Evolutionary conservation across 2,329 filamentous ascomycete genomes (phyloP).

Genomic region (Zymoseptoria passerinii): DNA sequence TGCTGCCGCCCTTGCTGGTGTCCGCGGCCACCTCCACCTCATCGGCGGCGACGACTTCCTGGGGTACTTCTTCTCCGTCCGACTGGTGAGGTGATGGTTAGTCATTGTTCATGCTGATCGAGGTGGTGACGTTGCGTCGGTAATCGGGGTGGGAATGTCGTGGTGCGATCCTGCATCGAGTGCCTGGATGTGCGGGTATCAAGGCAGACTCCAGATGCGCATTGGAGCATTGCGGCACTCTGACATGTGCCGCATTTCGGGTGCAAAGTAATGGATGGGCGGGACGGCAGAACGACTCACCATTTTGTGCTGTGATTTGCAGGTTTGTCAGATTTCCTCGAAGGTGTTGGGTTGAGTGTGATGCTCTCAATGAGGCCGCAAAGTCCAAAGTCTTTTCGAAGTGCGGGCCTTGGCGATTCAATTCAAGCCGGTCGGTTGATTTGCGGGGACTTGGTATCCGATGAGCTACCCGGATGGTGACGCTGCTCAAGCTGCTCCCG

Average conservation of each 20-base stretch:
- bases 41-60: conserved; percentile 61
- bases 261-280: neutral
- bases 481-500: neutral
- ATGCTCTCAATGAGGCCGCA: neutral
- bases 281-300: conserved; percentile 9
- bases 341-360: conserved; percentile 8
- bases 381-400: neutral
- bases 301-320: conserved; percentile 15
- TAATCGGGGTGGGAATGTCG: neutral
- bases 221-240: neutral
- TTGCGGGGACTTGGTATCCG: neutral
- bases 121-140: neutral
- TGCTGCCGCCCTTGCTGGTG: conserved; percentile 69
- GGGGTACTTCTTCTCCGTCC: conserved; percentile 99
- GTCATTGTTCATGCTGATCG: neutral
- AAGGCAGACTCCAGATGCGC: neutral
- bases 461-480: neutral
- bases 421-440: neutral
- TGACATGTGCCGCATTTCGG: neutral
- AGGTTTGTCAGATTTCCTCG: conserved; percentile 16
- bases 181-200: neutral
- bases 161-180: neutral
- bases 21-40: conserved; percentile 97
- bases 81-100: conserved; percentile 51
- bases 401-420: neutral